These are phyloP conservation scores for Backusella psychrophila DNA, from an alignment of 192 early-diverging fungal species.

Conservation along the genomic window DNA sequence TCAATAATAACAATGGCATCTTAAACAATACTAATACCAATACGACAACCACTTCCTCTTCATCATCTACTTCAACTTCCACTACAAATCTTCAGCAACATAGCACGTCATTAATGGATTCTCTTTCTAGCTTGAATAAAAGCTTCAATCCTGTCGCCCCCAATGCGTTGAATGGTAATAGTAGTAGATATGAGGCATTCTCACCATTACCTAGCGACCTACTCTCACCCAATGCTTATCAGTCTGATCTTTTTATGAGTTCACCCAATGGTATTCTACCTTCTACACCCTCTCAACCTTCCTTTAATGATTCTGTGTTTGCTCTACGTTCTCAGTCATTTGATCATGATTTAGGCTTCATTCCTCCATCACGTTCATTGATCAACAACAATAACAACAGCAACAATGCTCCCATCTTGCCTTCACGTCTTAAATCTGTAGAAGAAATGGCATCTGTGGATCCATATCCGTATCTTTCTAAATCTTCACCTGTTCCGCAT, in stretches of 20 bases:
- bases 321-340: constrained; percentile 35
- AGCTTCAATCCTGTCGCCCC: constrained; percentile 1
- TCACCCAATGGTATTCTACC: not conserved
- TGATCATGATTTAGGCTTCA: constrained; percentile 32
- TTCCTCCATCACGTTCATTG: not conserved
- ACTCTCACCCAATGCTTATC: constrained; percentile 42
- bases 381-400: not conserved
- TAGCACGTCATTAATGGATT: constrained; percentile 45
- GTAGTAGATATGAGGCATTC: constrained; percentile 26
- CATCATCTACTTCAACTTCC: not conserved
- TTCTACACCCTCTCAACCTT: constrained; percentile 13
- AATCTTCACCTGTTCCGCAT: constrained; percentile 6
- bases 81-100: not conserved
- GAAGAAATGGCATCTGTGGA: not conserved
- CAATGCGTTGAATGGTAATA: constrained; percentile 3
- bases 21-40: not conserved
- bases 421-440: not conserved
- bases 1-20: not conserved
- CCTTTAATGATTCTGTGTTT: constrained; percentile 44
- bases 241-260: constrained; percentile 19
- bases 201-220: constrained; percentile 53
- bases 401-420: not conserved
- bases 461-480: constrained; percentile 5
- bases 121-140: not conserved
- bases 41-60: not conserved